Base-by-base conservation (phyloP, 306 rosid species). In the Casuarina glauca region DNA sequence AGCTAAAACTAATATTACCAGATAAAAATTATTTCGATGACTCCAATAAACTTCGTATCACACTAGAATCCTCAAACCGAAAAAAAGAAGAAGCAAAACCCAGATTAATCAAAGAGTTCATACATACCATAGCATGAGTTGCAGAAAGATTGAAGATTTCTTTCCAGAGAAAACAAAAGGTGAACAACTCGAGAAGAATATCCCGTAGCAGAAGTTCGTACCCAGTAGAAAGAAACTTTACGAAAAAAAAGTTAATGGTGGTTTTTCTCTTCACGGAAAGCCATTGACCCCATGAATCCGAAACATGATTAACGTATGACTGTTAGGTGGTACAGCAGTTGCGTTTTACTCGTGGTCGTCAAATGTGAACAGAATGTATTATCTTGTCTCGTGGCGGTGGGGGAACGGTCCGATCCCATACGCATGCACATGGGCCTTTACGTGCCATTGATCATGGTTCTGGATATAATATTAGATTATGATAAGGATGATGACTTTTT, bases 221-320 rank as follows among this genome's bases (percentile, higher is more conserved):
- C 84, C 84, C 76, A 20, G 63, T 49, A 26, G 79, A 80, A 80
- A 76, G 80, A 77, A 75, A 76, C 74, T 46, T 17, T 49, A 39
- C 74, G 71, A 15, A 35, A 53, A 71, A 74, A 10, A 55, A 69
- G 74, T 44, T 11, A 41, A 58, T 6, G 77, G 48, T 72, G 51
- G 79, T 67, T 71, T 60, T 69, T 52, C 20, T 61, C 70, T 19
- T 76, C 84, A 77, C 72, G 84, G 81, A 74, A 80, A 69, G 72
- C 41, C 53, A 76, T 84, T 77, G 84, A 80, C 74, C 75, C 39
- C 48, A 16, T 16, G n/a, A 62, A 41, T 10, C 50, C 2, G 2
- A 42, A 66, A 15, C 71, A 5, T 42, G 2, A 12, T 16, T 15
- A 6, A 3, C 16, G 49, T 44, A 70, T 16, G 86, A 83, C 81